A percentile compares a stretch with the other conserved stretches of the same genome.
Conservation (phyloP, 805 yeast species). For the Naumovozyma baii region DNA sequence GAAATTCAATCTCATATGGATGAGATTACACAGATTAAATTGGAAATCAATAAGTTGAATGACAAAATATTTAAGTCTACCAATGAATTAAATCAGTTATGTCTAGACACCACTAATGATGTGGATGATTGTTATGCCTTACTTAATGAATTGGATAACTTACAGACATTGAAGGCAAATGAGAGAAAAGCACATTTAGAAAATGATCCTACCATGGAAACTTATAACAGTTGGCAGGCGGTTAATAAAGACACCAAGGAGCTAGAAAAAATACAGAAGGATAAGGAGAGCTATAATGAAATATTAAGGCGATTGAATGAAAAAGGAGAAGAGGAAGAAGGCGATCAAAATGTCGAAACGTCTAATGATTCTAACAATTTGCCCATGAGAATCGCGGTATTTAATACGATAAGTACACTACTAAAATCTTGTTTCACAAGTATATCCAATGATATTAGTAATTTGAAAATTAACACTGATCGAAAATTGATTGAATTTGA, state of each 20-base stretch:
- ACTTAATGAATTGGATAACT: constrained; percentile 12
- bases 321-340: too few species aligned
- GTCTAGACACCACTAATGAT: constrained; percentile 15
- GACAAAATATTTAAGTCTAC: constrained; percentile 8
- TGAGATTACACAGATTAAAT: constrained; percentile 16
- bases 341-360: too few species aligned
- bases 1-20: constrained; percentile 9
- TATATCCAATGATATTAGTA: neutral
- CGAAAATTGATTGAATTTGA: neutral
- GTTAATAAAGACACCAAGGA: neutral
- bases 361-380: neutral
- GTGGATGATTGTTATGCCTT: constrained; percentile 21
- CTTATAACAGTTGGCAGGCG: neutral
- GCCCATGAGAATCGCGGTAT: neutral
- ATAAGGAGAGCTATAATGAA: neutral
- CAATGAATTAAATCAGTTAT: constrained; percentile 16
- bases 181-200: neutral
- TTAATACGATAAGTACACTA: neutral
- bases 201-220: neutral
- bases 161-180: constrained; percentile 7
- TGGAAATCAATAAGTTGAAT: constrained; percentile 9
- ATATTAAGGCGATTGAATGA: too few species aligned
- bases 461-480: neutral
- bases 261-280: neutral
- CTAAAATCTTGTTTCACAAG: neutral